phyloP scores from a whole-genome alignment of 2,329 filamentous ascomycete genomes.

The Diaporthe citrichinensis region DNA sequence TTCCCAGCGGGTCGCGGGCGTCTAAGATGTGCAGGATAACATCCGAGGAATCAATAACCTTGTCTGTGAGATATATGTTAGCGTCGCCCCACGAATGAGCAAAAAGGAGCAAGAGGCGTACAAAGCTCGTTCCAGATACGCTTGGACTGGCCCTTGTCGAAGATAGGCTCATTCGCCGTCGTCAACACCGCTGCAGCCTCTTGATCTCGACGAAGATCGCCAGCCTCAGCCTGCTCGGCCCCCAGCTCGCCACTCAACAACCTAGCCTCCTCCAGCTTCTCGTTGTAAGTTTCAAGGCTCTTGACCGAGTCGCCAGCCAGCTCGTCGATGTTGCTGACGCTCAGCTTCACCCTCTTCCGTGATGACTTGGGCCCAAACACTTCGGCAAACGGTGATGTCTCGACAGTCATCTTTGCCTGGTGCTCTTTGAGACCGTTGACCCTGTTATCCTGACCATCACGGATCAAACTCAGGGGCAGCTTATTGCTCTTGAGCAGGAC shows the following conservation, averaged over 20 bases:
- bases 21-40: conserved; percentile 96
- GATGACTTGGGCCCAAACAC: conserved; percentile 96
- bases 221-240: conserved; percentile 64
- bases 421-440: conserved; percentile 92
- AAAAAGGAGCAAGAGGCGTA: conserved; percentile 45
- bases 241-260: conserved; percentile 80
- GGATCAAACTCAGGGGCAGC: conserved; percentile 93
- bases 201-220: conserved; percentile 54
- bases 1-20: conserved; percentile 90
- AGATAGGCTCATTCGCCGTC: conserved; percentile 86
- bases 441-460: conserved; percentile 74
- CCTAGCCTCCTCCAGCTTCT: conserved; percentile 83
- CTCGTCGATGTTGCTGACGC: conserved; percentile 84
- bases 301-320: conserved; percentile 84
- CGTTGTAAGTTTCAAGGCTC: conserved; percentile 85
- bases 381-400: conserved; percentile 86
- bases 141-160: conserved; percentile 95
- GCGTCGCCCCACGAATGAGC: not conserved
- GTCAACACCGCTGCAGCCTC: conserved; percentile 63
- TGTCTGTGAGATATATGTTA: conserved; percentile 65
- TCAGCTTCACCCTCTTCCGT: conserved; percentile 91
- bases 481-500: conserved; percentile 98
- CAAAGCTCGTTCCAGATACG: conserved; percentile 95
- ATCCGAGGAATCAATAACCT: conserved; percentile 95
- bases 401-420: conserved; percentile 89